A percentile compares a stretch with the other conserved stretches of the same genome.
Evolutionary conservation across 495 filamentous ascomycete genomes (phyloP).

Genomic region (Choiromyces venosus): DNA sequence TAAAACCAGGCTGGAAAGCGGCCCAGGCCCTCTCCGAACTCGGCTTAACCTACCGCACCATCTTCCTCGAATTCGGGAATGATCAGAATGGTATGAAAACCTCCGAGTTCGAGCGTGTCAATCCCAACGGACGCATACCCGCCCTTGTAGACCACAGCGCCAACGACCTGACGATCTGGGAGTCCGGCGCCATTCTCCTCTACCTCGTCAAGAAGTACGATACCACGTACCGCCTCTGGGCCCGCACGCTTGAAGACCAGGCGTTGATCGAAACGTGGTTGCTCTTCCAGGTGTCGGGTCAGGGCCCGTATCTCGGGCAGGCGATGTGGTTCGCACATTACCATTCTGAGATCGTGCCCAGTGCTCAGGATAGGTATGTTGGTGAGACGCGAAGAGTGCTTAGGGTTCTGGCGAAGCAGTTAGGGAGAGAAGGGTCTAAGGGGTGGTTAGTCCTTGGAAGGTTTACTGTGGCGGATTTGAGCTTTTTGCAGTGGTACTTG

Average conservation of each 20-base stretch:
- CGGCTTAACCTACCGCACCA: conserved; percentile 51
- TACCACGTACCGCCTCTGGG: conserved; percentile 56
- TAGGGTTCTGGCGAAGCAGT: conserved; percentile 52
- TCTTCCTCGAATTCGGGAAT: conserved; percentile 45
- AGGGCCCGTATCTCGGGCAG: conserved; percentile 50
- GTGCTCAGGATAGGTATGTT: conserved; percentile 56
- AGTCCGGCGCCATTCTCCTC: conserved; percentile 66
- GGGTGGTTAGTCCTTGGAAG: conserved; percentile 58
- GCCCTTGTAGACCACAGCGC: conserved; percentile 61
- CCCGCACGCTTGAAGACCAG: conserved; percentile 49
- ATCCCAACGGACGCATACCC: conserved; percentile 68
- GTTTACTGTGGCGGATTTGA: conserved; percentile 55
- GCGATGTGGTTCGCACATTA: conserved; percentile 51
- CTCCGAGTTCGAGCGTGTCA: conserved; percentile 54
- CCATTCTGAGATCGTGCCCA: conserved; percentile 52
- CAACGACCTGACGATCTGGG: conserved; percentile 61
- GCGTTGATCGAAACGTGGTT: conserved; percentile 45
- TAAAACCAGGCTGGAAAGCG: conserved; percentile 52
- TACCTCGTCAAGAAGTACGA: conserved; percentile 70
- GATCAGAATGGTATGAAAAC: conserved; percentile 53
- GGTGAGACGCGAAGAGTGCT: conserved; percentile 60
- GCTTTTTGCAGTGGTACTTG: conserved; percentile 54
- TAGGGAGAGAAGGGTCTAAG: conserved; percentile 45
- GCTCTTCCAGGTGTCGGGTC: conserved; percentile 30
- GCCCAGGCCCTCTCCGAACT: conserved; percentile 61